A percentile compares a stretch with the other conserved stretches of the same genome.
These are phyloP conservation scores for Rhodotorula sp. DNA, from an alignment of 1,284 basidiomycete genomes.

Conservation along the genomic window DNA sequence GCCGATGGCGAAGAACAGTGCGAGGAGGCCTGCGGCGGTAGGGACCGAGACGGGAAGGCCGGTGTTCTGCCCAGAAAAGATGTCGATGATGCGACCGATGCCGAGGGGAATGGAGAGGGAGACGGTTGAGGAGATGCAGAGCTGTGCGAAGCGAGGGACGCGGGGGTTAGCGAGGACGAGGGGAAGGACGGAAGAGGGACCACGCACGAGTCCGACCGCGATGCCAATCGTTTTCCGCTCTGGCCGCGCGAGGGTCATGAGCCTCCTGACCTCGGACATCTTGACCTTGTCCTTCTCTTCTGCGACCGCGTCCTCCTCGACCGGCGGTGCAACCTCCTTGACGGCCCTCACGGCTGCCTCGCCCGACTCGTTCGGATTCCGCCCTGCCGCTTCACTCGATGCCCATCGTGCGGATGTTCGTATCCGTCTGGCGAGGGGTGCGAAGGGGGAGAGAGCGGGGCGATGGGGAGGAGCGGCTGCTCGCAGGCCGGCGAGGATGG, in stretches of 20 bases:
- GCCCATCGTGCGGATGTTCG: conserved; percentile 14
- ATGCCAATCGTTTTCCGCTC: conserved; percentile 71
- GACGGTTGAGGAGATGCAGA: conserved; percentile 59
- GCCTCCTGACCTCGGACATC: conserved; percentile 41
- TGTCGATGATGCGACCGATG: conserved; percentile 87
- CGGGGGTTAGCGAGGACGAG: no score
- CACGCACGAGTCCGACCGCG: conserved; percentile 64
- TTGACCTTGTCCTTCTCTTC: conserved; percentile 31
- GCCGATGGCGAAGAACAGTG: conserved; percentile 81
- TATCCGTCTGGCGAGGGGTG: conserved; percentile 19
- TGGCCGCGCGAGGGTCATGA: conserved; percentile 66
- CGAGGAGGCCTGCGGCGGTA: conserved; percentile 74
- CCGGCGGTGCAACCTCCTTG: background rate
- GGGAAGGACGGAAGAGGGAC: conserved; percentile 58
- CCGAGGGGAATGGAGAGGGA: conserved; percentile 89
- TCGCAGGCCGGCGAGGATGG: background rate
- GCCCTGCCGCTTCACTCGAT: background rate
- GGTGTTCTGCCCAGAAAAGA: conserved; percentile 55
- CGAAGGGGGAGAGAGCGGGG: conserved; percentile 9
- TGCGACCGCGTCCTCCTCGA: background rate
- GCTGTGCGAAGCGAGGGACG: conserved; percentile 5
- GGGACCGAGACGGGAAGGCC: conserved; percentile 65
- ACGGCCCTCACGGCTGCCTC: background rate
- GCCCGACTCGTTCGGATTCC: background rate
- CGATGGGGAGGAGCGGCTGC: background rate